Evolutionary conservation across 208 protist species (phyloP), one percentile per base, ranked within the genome.

Genomic region (Trichomonas tenax): DNA sequence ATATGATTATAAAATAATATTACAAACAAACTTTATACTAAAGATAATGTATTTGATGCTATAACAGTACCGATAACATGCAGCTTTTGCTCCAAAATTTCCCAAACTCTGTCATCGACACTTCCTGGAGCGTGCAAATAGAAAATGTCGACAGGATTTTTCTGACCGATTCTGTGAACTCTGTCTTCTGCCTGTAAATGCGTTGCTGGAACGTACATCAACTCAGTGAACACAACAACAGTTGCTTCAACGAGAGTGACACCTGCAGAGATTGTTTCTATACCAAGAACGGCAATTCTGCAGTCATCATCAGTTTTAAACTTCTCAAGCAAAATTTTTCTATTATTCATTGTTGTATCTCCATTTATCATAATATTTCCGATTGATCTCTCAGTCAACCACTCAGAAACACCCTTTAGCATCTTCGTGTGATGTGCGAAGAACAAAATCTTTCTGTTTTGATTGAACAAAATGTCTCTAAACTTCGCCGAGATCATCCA

Each of bases 211-310:
- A 63, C 97, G 97, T 97, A 98, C 58, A 51, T 81, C 26, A 98
- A 93, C 82, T 98, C 97, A 23, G 96, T 96, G 58, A 98, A 98
- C 15, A 98, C 84, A 4, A 98, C 97, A 81, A 90, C 95, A 72
- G 63, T 86, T 26, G 97, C 96, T 40, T 96, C 96, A n/a, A 96
- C 97, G 10, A 98, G 48, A 34, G 97, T 97, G 44, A 98, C 93
- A 34, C 96, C 96, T 40, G 51, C 81, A 23, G 82, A 17, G 11
- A 63, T 95, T 46, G 48, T 82, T 41, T 89, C 63, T 26, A 96
- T 49, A 38, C 93, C 46, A 10, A 96, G 49, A 46, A 96, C 41
- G 23, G 82, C 95, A 95, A 96, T 48, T 93, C 48, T 95, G 40
- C 82, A 58, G 63, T 95, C 26, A 31, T 23, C 40, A 36, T 81